Base-by-base conservation (phyloP, 2,329 filamentous ascomycete species). In the Curvularia eragrostidis region DNA sequence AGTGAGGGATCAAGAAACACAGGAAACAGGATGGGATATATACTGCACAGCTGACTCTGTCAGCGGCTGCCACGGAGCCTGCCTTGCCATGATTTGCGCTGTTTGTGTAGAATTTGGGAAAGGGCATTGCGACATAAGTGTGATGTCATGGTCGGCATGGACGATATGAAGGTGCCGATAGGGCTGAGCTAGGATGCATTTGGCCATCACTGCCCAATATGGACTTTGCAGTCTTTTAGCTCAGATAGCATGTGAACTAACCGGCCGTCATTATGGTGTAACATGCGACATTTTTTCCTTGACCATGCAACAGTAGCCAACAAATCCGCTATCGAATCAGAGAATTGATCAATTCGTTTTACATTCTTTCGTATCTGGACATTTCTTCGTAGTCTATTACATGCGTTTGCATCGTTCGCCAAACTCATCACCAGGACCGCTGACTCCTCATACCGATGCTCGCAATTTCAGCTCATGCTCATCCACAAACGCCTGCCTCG, bases 401-500 rank as follows among this genome's bases (percentile, higher is more conserved):
- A 63, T 59, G 53, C 54, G 42, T 63, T 30, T 43, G 47, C 56
- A 54, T 54, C 55, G 41, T 58, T 56, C 51, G 52, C 52, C 52
- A 32, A 53, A 42, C 43, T 52, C 57, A 48, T 39, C 43, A 30
- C 51, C 19, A 32, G 39, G 49, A 28, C 28, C 43, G 24, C 4
- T 44, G 26, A 5, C 6, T 58, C 34, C 32, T 59, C 53, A 54
- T 24, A 30, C 0, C 12, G 23, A 47, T 34, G 43, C n/a, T 44
- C n/a, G 18, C 28, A 43, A 21, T 32, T 19, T 28, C 30, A 12
- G 43, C 23, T 46, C 54, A 61, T 49, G 26, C 39, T 5, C 44
- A 51, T 41, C 51, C 57, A 43, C 57, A 61, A 65, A 69, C 64
- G 60, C 67, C 67, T 36, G 43, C 54, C 28, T 58, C 53, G 15